Evolutionary conservation across 805 yeast genomes (phyloP), one percentile per base, ranked within the genome.

Genomic region (Metschnikowia anglica): DNA sequence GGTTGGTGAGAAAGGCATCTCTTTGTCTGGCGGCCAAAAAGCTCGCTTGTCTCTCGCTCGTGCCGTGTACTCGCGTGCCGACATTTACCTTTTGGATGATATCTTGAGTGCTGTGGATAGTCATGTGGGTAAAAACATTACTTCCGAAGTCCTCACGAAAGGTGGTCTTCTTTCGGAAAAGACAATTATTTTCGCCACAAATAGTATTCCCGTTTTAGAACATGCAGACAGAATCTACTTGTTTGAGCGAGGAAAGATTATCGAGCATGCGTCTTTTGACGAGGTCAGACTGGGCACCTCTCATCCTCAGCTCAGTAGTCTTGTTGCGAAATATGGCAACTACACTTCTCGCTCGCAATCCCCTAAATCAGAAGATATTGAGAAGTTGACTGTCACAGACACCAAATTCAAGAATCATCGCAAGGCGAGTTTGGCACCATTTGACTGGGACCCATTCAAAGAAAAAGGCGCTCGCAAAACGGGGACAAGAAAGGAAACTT

Each of bases 1-100:
- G 37, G 73, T 69, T n/a, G 74, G 74, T 5, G 73, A 68, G 43
- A 68, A 68, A 49, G 74, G 73, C 26, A 66, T 68, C 29, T 65
- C 74, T 2, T 52, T 69, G 19, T 62, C 70, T 39, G 74, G 74
- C 4, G 74, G 74, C 21, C 73, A 69, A 48, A 69, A 68, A 46
- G 74, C 74, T 3, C 56, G 74, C 25, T 55, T 69, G 26, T 60
- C 72, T 6, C 55, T 69, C 34, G 74, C 74, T 2, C 56, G 74
- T 48, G 73, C 73, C 6, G 72, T 69, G 4, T 69, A 69, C 44
- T 52, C 72, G 3, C 60, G 69, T 34, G 69, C 73, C 4, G 73
- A 66, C 28, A 55, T 67, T 20, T 66, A 65, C 46, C 48, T 69
- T n/a, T 52, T 69, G 15, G 74, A 69, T 41, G 74, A 68, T 46